Base-by-base conservation (phyloP, 1,139 yeast genomes). In the Zygotorulaspora mrakii region DNA sequence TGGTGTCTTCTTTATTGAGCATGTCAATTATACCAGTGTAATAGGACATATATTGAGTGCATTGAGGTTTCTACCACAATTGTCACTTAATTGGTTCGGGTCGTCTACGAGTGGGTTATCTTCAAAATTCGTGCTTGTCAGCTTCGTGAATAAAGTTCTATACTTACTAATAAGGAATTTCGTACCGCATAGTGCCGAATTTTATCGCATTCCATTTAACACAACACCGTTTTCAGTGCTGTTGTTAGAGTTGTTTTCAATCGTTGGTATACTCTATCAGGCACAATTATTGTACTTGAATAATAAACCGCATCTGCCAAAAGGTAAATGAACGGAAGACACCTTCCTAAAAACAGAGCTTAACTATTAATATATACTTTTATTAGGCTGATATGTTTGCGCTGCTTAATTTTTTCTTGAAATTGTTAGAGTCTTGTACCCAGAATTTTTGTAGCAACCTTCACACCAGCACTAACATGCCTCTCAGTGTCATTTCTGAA, bases 401-500 rank as follows among this genome's bases (percentile, higher is more conserved):
- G n/a, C n/a, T n/a, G n/a, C n/a, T n/a, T n/a, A n/a, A n/a, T n/a
- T n/a, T n/a, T n/a, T n/a, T n/a, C n/a, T n/a, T n/a, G 13, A 6
- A 26, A n/a, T 16, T 20, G 31, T 48, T 66, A 84, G 46, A 85
- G 63, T 62, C 77, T 78, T 18, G 78, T 82, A 2, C 91, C 87
- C 37, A 85, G 55, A 28, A 80, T 50, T 47, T 73, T 75, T 26
- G 89, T 73, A 16, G 85, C 89, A 47, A 82, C 52, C 51, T 76
- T 75, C 31, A 83, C 86, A 17, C 79, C 77, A 33, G 64, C 59
- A 40, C 79, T 68, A 28, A 83, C 76, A 39, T 71, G 68, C 52
- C 94, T 70, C 39, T 81, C 83, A 33, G 71, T 70, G 37, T 76
- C 77, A 2, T 73, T 70, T 37, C 76, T 70, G 54, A 84, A 83